Base-by-base conservation (phyloP, 495 filamentous ascomycete species). In the Neohortaea acidophila region DNA sequence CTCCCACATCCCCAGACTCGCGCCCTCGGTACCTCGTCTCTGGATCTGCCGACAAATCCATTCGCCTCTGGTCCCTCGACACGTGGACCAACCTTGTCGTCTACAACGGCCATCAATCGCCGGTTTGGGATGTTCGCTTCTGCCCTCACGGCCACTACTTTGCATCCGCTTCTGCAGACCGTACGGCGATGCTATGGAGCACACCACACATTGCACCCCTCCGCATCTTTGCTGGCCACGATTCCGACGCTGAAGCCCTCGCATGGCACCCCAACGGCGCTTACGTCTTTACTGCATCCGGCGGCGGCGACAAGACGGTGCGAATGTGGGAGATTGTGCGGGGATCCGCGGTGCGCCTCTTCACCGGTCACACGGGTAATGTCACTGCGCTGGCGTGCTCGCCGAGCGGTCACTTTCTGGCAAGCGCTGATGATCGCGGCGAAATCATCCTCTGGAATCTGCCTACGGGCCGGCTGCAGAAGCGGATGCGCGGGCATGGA, bases 141-240 rank as follows among this genome's bases (percentile, higher is more conserved):
- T 77, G 81, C n/a, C 91, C 91, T 0, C 84, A 80, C 40, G 89
- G 91, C 3, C 84, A 94, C 55, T 97, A 96, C 60, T 97, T 97
- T 55, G 70, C 76, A n/a, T 80, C 81, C 13, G 79, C 72, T 3
- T 80, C 79, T 4, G 75, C 79, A 54, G 89, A 97, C 53, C 82
- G 81, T 54, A 92, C 85, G 2, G 84, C 84, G 7, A 76, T 89
- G 12, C 64, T 96, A 10, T 97, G 85, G 79, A 72, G 72, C 18
- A 87, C 85, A 30, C 85, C 94, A 53, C 81, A 91, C 28, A 83
- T 91, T 42, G 82, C 83, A 22, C 77, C 81, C n/a, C 72, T 81
- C 28, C 79, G 87, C 19, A 75, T 96, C 29, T 80, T 93, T 51
- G 79, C 81, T 10, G 91, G 91, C 3, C 89, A 97, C 55, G 83